Evolutionary conservation across 805 yeast species (phyloP), one percentile per base, ranked within the genome.

Genomic region (Millerozyma miso): DNA sequence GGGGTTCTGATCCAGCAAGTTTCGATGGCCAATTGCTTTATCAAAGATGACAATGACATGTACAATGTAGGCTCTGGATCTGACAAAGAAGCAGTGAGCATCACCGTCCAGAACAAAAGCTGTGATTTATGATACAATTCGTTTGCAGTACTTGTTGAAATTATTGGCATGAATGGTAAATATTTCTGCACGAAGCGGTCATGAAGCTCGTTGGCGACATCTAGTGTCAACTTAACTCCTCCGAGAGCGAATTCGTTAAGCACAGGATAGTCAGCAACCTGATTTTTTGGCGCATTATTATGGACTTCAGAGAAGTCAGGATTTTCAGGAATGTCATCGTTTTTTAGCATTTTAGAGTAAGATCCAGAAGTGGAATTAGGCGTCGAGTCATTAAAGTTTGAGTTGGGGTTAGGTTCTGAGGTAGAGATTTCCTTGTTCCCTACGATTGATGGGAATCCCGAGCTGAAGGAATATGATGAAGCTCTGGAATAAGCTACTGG

Each of bases 1-100:
- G 97, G 97, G 0, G 97, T 90, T 44, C 90, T 71, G 38, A 89
- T 80, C 95, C 96, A 88, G 63, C 96, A 88, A 0, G 95, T 87
- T 55, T 87, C 95, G 41, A 88, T 88, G 0, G 96, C 96, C 51
- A 89, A 67, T 55, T 87, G 93, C 55, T 86, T 87, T 51, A 90
- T 85, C 34, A 88, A 70, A 1, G 87, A 79, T 13, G 93, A 84
- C 37, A 89, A 67, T 20, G 84, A 74, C 62, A 79, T 78, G 67
- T 90, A 90, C 37, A 88, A 59, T 0, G 85, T 74, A 3, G 97
- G 96, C 38, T 86, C 91, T 0, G 95, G 91, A 53, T 89, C 96
- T 0, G 95, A 81, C 15, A 85, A 67, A 36, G 93, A 81, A 0
- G 96, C 95, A 0, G 95, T 88, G 36, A 87, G 69, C 71, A 88